Base-by-base conservation (phyloP, 768 basidiomycete genomes). In the Amanita jacksonii region DNA sequence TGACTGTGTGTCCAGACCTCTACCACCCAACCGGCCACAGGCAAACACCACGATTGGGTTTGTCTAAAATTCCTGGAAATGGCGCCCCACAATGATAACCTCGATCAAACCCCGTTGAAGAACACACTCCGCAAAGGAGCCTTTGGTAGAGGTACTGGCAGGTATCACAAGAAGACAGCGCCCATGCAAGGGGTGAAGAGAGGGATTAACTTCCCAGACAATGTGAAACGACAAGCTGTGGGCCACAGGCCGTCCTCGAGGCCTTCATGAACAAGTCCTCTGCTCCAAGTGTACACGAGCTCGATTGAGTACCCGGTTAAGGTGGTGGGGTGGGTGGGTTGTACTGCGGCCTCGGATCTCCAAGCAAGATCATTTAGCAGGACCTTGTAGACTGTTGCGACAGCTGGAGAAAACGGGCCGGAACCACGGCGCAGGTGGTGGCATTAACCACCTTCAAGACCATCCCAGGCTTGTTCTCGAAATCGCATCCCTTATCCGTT, bases 341-440 rank as follows among this genome's bases (percentile, higher is more conserved):
- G 63, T 18, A 73, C 74, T 1, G 80, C 84, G 55, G 89, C 86
- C 55, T 82, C 76, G 1, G 73, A 49, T 12, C 73, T 70, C 85
- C 87, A 86, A 5, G 74, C 75, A 8, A 72, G 70, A 49, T 81
- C 75, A 46, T 80, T 62, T 0, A 77, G 74, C 1, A 73, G 59
- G 3, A 67, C 63, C 45, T 74, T 68, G 50, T n/a, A n/a, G n/a
- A n/a, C n/a, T n/a, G n/a, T n/a, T n/a, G n/a, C n/a, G n/a, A n/a
- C n/a, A n/a, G n/a, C 87, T 70, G 43, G 82, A 65, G 62, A 89
- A 86, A 13, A 91, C 61, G 1, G 89, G 85, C 68, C 0, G 78
- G 76, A 51, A 85, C 81, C 8, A 69, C 66, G 15, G 64, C 67
- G 6, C 86, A 71, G 0, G 86, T n/a, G n/a, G n/a, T 63, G 3